Evolutionary conservation across 208 protist genomes (phyloP), one percentile per base, ranked within the genome.

Genomic region (Sergeia podlipaevii): DNA sequence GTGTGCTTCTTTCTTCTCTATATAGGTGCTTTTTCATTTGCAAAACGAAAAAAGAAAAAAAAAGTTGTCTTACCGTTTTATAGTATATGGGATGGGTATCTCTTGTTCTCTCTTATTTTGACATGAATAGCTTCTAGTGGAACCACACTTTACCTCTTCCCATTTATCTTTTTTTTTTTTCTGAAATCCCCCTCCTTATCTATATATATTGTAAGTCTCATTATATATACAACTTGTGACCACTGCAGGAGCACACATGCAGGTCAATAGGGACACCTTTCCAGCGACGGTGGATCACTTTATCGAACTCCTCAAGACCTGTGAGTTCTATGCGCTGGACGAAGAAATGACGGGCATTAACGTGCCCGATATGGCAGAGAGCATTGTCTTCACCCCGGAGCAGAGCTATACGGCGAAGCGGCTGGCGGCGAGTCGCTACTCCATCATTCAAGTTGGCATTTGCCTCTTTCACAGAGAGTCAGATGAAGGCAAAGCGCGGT

Each of bases 301-400:
- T 70, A 48, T 75, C 32, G 48, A 77, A 39, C 41, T 90, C 44
- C 57, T 93, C 29, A 17, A 66, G 41, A 80, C 54, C 26, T 91
- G 81, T 41, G 82, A 90, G 38, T 93, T 93, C 56, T 86, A 86
- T 52, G 82, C 86, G 5, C 60, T 93, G 50, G 86, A 93, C 64
- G 82, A 89, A 59, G 86, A 93, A 65, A 91, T 93, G 86, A 91
- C 86, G 17, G 86, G 86, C 17, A 91, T 91, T 32, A 81, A 61
- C 47, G 66, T 73, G 45, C 37, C 71, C 15, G 75, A 85, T 26
- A 29, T 77, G 4, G n/a, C 74, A 23, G 84, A 91, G 54, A 62
- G 24, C 37, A 80, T 85, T 36, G 80, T 73, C n/a, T 73, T 79
- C 41, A 51, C 65, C 4, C 71, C 80, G n/a, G 54, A 74, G 24